Evolutionary conservation across 1,284 basidiomycete species (phyloP), one percentile per base, ranked within the genome.

Genomic region (Leccinum subrobustum): DNA sequence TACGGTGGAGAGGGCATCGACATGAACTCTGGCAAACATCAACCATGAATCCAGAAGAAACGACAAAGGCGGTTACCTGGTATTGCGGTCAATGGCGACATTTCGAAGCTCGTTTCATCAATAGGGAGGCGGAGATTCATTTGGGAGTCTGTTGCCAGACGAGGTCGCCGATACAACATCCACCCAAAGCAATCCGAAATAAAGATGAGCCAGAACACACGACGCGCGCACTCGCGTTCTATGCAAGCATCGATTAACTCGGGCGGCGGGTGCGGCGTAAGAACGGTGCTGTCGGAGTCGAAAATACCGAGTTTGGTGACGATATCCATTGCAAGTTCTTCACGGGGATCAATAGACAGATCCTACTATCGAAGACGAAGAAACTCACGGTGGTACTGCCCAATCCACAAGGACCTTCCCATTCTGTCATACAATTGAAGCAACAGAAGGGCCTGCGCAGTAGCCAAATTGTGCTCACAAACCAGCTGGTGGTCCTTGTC

Each of bases 171-270:
- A 68, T 81, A 83, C 64, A 82, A 78, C 59, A 84, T 79, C 60
- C 79, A 78, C 29, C 76, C 72, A 61, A 82, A 75, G 63, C 81
- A 76, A 68, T 86, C 83, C 57, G 81, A 73, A 58, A 85, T 75
- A 68, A 87, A 84, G 58, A 91, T 83, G 57, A 90, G 76, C 90
- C 91, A 92, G 73, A 92, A 91, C 60, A 89, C 84, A 58, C 90
- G 84, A 54, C 90, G 83, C 27, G 85, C 78, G 64, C 85, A 86
- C 75, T 91, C 89, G 59, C 84, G 84, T 68, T 90, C 85, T 64
- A 88, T 84, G 61, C 81, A 81, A 51, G 75, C 75, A 61, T 85
- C 81, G 37, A 87, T 81, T 62, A 81, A 82, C 55, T 84, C 81
- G 50, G 83, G 77, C 63, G 85, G 79, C 42, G 83, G 79, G 9